phyloP scores from a whole-genome alignment of 805 yeast species.

The Pachysolen tannophilus region DNA sequence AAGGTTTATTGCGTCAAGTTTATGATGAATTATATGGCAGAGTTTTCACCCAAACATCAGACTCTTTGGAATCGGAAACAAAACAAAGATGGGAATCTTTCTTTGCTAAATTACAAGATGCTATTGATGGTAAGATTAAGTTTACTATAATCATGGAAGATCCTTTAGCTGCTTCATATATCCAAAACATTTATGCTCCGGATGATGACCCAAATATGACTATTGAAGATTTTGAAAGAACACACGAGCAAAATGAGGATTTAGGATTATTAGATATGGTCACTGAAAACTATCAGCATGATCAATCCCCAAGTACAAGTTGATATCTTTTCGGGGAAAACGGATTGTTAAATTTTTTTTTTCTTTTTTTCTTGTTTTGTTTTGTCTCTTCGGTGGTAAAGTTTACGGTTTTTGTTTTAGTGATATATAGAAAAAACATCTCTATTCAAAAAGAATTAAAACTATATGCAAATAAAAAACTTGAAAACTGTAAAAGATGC shows the following conservation, averaged over 20 bases:
- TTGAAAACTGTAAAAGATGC: background rate
- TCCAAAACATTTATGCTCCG: slow-evolving; percentile 98
- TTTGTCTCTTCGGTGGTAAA: too few species aligned
- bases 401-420: background rate
- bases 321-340: background rate
- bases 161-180: slow-evolving; percentile 90
- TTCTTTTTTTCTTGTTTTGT: too few species aligned
- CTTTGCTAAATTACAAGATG: slow-evolving; percentile 65
- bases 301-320: background rate
- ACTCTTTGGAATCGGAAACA: slow-evolving; percentile 78
- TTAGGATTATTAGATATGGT: slow-evolving; percentile 64
- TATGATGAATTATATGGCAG: slow-evolving; percentile 80
- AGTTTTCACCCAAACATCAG: slow-evolving; percentile 81
- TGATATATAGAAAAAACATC: background rate
- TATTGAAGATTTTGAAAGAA: slow-evolving; percentile 85
- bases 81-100: slow-evolving; percentile 78
- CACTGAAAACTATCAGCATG: slow-evolving; percentile 7
- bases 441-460: background rate
- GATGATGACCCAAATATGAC: slow-evolving; percentile 95
- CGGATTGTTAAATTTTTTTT: background rate
- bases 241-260: slow-evolving; percentile 82
- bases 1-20: slow-evolving; percentile 86
- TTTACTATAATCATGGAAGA: slow-evolving; percentile 89
- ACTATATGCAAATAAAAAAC: background rate
- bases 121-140: slow-evolving; percentile 70